phyloP scores from a whole-genome alignment of 2,329 filamentous ascomycete species.

The Clonostachys byssicola region DNA sequence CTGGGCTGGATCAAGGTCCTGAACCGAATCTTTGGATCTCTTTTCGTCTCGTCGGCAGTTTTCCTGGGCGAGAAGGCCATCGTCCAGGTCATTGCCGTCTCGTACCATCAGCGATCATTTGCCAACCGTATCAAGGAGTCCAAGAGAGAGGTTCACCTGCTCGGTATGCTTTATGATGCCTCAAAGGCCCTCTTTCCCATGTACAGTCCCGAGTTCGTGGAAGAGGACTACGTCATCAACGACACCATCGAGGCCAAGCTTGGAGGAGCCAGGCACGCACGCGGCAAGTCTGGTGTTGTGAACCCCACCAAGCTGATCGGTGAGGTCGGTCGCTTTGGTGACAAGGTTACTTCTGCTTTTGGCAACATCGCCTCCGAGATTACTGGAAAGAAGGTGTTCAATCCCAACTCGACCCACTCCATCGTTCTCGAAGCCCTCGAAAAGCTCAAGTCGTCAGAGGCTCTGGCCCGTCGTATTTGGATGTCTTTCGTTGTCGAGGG shows the following conservation, averaged over 20 bases:
- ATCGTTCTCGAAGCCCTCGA: slow-evolving; percentile 87
- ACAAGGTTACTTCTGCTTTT: slow-evolving; percentile 90
- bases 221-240: slow-evolving; percentile 90
- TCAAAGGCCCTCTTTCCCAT: slow-evolving; percentile 85
- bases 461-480: slow-evolving; percentile 92
- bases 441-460: slow-evolving; percentile 78
- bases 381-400: slow-evolving; percentile 93
- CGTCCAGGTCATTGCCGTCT: slow-evolving; percentile 79
- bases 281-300: slow-evolving; percentile 51
- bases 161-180: slow-evolving; percentile 85
- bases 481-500: slow-evolving; percentile 97
- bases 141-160: slow-evolving; percentile 77
- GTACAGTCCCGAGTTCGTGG: slow-evolving; percentile 84
- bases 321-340: slow-evolving; percentile 76
- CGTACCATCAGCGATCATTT: slow-evolving; percentile 82
- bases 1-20: slow-evolving; percentile 52
- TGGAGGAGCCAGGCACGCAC: slow-evolving; percentile 42
- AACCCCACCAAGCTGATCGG: slow-evolving; percentile 78
- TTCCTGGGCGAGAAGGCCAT: slow-evolving; percentile 74
- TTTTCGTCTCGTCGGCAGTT: slow-evolving; percentile 64
- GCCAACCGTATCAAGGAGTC: slow-evolving; percentile 81
- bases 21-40: slow-evolving; percentile 60
- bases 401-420: slow-evolving; percentile 84
- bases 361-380: slow-evolving; percentile 93
- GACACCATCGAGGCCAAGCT: slow-evolving; percentile 73